phyloP scores from a whole-genome alignment of 2,329 filamentous ascomycete species.

The Trichoderma koningii region DNA sequence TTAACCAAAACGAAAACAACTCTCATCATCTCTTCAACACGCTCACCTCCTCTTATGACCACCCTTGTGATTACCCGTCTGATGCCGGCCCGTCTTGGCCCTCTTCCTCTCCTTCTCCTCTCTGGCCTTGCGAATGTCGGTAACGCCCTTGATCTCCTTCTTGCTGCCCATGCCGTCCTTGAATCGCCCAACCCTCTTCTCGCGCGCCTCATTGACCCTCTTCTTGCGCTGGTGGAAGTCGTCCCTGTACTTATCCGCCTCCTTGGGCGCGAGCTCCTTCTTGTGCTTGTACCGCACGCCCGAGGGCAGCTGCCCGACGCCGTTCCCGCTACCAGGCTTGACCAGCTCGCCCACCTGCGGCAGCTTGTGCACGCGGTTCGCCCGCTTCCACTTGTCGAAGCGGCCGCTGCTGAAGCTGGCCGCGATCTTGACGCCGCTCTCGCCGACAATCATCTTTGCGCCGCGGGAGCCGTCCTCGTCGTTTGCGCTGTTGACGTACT shows the following conservation, averaged over 20 bases:
- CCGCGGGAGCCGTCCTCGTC: slow-evolving; percentile 88
- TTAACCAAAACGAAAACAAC: too few species aligned
- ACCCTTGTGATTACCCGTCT: slow-evolving; percentile 55
- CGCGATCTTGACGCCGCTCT: slow-evolving; percentile 94
- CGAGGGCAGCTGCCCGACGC: slow-evolving; percentile 34
- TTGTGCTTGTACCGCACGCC: slow-evolving; percentile 76
- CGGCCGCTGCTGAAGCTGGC: slow-evolving; percentile 90
- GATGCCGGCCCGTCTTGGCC: slow-evolving; percentile 82
- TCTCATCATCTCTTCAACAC: not conserved
- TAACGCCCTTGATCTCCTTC: slow-evolving; percentile 75
- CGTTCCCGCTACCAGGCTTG: slow-evolving; percentile 41
- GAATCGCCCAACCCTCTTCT: slow-evolving; percentile 77
- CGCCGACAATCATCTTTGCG: slow-evolving; percentile 74
- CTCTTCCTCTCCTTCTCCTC: slow-evolving; percentile 72
- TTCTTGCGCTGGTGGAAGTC: slow-evolving; percentile 91
- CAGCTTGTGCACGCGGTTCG: slow-evolving; percentile 76
- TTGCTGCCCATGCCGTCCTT: slow-evolving; percentile 72
- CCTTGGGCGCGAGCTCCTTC: slow-evolving; percentile 84
- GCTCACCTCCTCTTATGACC: not conserved
- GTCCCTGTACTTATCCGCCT: slow-evolving; percentile 87
- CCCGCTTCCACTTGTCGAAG: slow-evolving; percentile 89
- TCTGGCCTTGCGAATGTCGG: slow-evolving; percentile 83
- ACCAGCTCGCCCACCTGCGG: slow-evolving; percentile 85
- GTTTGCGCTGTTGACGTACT: slow-evolving; percentile 89
- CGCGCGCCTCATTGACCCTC: slow-evolving; percentile 81